Evolutionary conservation across 805 yeast genomes (phyloP).

Genomic region (Brettanomyces sp.): DNA sequence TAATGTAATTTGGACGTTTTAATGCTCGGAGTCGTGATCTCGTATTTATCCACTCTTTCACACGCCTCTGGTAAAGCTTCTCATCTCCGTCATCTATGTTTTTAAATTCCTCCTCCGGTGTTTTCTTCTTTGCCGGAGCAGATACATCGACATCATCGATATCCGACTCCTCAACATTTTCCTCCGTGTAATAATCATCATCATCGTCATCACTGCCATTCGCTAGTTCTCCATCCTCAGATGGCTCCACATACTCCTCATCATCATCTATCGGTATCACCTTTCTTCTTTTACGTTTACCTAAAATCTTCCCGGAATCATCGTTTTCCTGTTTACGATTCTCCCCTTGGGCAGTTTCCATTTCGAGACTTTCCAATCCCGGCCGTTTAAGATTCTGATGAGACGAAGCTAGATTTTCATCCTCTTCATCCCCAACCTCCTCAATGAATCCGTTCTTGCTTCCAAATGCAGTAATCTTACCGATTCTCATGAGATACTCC

Average conservation of each 20-base stretch:
- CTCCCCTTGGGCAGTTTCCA: slow-evolving; percentile 9
- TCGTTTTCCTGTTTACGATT: slow-evolving; percentile 14
- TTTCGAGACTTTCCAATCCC: slow-evolving; percentile 27
- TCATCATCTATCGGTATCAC: neutral
- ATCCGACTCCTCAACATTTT: slow-evolving; percentile 8
- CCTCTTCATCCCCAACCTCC: slow-evolving; percentile 21
- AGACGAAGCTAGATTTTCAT: slow-evolving; percentile 13
- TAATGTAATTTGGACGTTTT: slow-evolving; percentile 19
- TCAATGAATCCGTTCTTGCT: slow-evolving; percentile 48
- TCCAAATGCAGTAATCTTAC: slow-evolving; percentile 92
- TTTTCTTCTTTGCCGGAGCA: neutral
- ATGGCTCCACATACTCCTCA: slow-evolving; percentile 1
- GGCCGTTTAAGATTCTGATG: slow-evolving; percentile 43
- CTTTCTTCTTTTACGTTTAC: too few relatives aligned
- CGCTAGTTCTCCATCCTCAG: slow-evolving; percentile 10
- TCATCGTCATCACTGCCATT: slow-evolving; percentile 8
- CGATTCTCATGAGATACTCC: slow-evolving; percentile 79
- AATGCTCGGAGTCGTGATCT: slow-evolving; percentile 36
- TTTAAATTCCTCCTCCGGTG: slow-evolving; percentile 25
- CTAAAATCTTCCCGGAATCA: slow-evolving; percentile 6
- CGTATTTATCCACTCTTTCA: slow-evolving; percentile 48
- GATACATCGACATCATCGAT: neutral
- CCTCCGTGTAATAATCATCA: slow-evolving; percentile 7
- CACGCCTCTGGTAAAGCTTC: slow-evolving; percentile 45
- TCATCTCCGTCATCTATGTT: slow-evolving; percentile 81